A percentile compares a stretch with the other conserved stretches of the same genome.
These are phyloP conservation scores for Capsicum rhomboideum DNA, from an alignment of 257 asterid genomes.

Conservation along the genomic window DNA sequence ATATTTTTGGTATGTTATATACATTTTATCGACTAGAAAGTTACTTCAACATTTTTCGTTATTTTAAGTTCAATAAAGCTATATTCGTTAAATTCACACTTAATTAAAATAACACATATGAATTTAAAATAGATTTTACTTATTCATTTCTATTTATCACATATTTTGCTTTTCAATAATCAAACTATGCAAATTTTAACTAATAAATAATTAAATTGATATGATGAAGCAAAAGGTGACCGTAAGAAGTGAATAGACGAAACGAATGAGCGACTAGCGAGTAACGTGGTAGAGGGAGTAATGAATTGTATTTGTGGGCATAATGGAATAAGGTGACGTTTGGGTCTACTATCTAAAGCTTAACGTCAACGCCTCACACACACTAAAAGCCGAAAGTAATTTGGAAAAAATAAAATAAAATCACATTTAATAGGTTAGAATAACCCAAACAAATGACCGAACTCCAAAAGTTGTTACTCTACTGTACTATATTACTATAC, in stretches of 20 bases:
- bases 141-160: too few relatives aligned
- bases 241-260: too few relatives aligned
- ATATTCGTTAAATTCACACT: too few relatives aligned
- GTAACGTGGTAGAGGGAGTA: neutral
- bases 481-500: too few relatives aligned
- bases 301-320: neutral
- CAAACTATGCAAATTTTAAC: too few relatives aligned
- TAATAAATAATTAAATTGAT: too few relatives aligned
- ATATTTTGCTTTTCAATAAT: too few relatives aligned
- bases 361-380: slow-evolving; percentile 4
- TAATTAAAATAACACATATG: too few relatives aligned
- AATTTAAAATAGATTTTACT: too few relatives aligned
- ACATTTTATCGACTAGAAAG: too few relatives aligned
- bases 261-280: neutral
- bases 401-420: neutral
- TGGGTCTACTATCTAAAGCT: neutral
- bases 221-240: too few relatives aligned
- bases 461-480: neutral
- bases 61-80: neutral
- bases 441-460: neutral
- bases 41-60: neutral
- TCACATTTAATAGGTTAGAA: neutral
- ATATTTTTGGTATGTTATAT: neutral
- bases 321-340: slow-evolving; percentile 2
- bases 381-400: neutral